Evolutionary conservation across 177 flowering plant species (phyloP).

Genomic region (Telopea speciosissima): DNA sequence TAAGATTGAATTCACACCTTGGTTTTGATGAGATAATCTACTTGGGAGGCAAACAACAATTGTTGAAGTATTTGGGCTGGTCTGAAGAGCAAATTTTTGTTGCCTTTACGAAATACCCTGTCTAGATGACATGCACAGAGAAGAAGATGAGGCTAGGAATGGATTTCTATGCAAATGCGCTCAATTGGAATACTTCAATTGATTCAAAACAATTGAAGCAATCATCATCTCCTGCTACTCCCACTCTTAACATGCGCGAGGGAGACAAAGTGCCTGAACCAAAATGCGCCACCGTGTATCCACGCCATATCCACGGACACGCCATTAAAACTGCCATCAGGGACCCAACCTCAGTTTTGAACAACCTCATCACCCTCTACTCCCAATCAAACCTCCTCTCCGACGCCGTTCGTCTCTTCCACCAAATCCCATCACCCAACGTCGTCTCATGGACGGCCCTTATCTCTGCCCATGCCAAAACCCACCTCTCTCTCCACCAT

Average conservation of each 20-base stretch:
- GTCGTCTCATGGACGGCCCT: conserved; percentile 76
- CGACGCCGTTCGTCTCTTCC: conserved; percentile 38
- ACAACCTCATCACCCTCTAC: conserved; percentile 63
- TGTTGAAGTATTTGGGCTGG: no score
- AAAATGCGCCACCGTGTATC: conserved; percentile 8
- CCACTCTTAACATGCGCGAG: conserved; percentile 3
- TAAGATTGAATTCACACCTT: no score
- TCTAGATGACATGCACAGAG: no score
- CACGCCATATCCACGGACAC: conserved; percentile 44
- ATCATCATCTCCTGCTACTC: no score
- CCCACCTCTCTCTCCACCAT: conserved; percentile 36
- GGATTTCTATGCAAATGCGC: no score
- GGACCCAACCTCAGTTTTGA: conserved; percentile 18
- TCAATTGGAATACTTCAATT: no score
- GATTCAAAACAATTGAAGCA: no score
- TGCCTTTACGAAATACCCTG: no score
- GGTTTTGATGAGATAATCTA: no score
- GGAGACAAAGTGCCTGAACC: background rate
- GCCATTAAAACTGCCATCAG: conserved; percentile 23
- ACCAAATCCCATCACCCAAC: conserved; percentile 51
- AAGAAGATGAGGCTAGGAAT: no score
- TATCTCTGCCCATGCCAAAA: conserved; percentile 43
- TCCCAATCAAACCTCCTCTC: conserved; percentile 36
- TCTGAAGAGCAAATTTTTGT: no score
- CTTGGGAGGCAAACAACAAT: no score